Evolutionary conservation across 805 yeast species (phyloP).

Genomic region (Saturnispora dispora): DNA sequence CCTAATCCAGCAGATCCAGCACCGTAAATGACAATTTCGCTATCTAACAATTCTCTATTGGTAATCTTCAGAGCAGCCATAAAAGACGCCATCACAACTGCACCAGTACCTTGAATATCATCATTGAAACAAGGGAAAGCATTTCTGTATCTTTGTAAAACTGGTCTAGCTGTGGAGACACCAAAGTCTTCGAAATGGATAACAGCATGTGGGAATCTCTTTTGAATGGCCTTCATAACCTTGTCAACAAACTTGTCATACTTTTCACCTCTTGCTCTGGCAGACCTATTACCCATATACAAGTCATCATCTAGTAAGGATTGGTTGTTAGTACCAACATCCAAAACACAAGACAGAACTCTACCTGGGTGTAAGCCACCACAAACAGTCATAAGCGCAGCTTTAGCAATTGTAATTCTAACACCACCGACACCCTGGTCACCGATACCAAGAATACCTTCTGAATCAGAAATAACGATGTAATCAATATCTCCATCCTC

Average conservation of each 20-base stretch:
- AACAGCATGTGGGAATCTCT: conserved; percentile 80
- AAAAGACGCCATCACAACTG: conserved; percentile 93
- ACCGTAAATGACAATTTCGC: conserved; percentile 74
- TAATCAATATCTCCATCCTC: conserved; percentile 86
- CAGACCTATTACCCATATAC: conserved; percentile 85
- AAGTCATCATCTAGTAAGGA: conserved; percentile 70
- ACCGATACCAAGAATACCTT: conserved; percentile 94
- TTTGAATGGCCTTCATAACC: conserved; percentile 62
- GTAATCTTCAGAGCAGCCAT: conserved; percentile 80
- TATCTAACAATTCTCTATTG: conserved; percentile 51
- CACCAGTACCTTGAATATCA: conserved; percentile 98
- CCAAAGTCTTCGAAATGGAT: conserved; percentile 97
- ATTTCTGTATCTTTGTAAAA: conserved; percentile 67
- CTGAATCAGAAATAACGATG: conserved; percentile 91
- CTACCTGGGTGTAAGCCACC: conserved; percentile 96
- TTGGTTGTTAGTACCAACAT: conserved; percentile 89
- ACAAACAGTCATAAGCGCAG: conserved; percentile 92
- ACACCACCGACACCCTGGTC: conserved; percentile 98
- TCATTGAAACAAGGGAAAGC: conserved; percentile 86
- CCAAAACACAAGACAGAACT: conserved; percentile 82
- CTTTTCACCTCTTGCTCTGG: conserved; percentile 76
- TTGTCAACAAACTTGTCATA: conserved; percentile 79
- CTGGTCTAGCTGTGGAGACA: conserved; percentile 76
- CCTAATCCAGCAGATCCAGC: conserved; percentile 98
- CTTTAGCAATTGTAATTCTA: conserved; percentile 84